phyloP scores from a whole-genome alignment of 768 basidiomycete genomes.

The Trametes gibbosa region DNA sequence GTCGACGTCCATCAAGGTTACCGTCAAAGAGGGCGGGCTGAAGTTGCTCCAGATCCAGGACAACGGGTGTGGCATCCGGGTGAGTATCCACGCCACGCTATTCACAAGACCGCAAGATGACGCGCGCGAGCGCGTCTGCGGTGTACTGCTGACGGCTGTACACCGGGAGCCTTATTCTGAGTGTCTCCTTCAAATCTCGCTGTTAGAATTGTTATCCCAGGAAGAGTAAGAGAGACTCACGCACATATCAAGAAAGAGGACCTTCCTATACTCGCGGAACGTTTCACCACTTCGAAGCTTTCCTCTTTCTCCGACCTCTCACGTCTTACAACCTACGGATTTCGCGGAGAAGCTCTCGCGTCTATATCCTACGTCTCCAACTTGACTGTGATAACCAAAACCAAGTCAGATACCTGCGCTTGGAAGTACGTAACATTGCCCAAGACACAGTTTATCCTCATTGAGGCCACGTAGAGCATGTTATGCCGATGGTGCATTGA shows the following conservation, averaged over 20 bases:
- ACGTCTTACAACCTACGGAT: slow-evolving; percentile 88
- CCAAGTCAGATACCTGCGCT: slow-evolving; percentile 74
- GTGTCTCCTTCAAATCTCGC: too few relatives aligned
- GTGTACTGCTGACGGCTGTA: too few relatives aligned
- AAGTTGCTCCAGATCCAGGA: slow-evolving; percentile 95
- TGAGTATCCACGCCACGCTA: too few relatives aligned
- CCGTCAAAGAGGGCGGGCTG: slow-evolving; percentile 92
- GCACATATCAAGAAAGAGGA: slow-evolving; percentile 64
- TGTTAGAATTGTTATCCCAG: too few relatives aligned
- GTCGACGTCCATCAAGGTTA: slow-evolving; percentile 80
- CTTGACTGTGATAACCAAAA: slow-evolving; percentile 89
- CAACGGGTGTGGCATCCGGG: slow-evolving; percentile 93
- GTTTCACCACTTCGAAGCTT: slow-evolving; percentile 95
- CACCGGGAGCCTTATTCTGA: too few relatives aligned
- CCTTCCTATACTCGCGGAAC: slow-evolving; percentile 85
- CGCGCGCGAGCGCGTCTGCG: too few relatives aligned
- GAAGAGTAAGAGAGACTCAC: background rate
- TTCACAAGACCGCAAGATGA: too few relatives aligned
- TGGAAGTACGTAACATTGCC: slow-evolving; percentile 75
- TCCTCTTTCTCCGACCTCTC: slow-evolving; percentile 83
- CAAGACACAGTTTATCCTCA: too few relatives aligned
- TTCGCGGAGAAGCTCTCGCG: slow-evolving; percentile 94
- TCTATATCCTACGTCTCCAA: slow-evolving; percentile 94
- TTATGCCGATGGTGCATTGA: slow-evolving; percentile 76
- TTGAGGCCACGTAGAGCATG: slow-evolving; percentile 52